Percentiles rank a stretch among this genome's conserved stretches.
These are phyloP conservation scores for Termitomyces sp. DNA, from an alignment of 768 basidiomycete species.

Conservation along the genomic window DNA sequence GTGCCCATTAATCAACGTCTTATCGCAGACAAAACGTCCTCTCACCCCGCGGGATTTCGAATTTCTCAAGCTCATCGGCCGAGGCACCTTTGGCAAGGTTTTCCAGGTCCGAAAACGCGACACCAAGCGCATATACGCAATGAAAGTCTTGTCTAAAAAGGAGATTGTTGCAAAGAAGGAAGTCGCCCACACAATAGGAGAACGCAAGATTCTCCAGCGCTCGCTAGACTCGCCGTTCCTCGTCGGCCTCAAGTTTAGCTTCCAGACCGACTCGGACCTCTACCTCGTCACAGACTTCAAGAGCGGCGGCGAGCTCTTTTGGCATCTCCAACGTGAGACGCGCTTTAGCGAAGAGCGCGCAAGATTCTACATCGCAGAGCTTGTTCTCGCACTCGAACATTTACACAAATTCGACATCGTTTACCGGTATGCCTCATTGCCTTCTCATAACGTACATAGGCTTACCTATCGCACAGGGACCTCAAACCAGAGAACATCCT, in stretches of 20 bases:
- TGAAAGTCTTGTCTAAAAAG: constrained; percentile 98
- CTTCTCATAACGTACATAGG: not conserved
- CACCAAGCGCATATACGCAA: constrained; percentile 98
- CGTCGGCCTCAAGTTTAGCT: constrained; percentile 96
- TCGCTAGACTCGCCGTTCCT: constrained; percentile 94
- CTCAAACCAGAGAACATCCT: constrained; percentile 99
- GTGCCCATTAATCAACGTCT: constrained; percentile 12
- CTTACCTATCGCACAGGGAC: constrained; percentile 47
- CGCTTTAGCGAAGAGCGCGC: constrained; percentile 91
- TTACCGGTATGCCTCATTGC: constrained; percentile 55
- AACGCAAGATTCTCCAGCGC: constrained; percentile 95
- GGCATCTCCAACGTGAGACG: constrained; percentile 96
- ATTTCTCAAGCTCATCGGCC: constrained; percentile 97
- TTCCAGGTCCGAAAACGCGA: constrained; percentile 99
- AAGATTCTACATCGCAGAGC: constrained; percentile 94
- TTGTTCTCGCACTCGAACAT: constrained; percentile 93
- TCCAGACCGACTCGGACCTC: constrained; percentile 93
- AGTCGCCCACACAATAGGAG: constrained; percentile 98
- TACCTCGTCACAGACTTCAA: constrained; percentile 99
- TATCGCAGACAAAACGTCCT: constrained; percentile 67
- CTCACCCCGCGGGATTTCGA: constrained; percentile 96
- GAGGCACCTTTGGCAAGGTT: constrained; percentile 96
- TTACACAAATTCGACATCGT: constrained; percentile 98
- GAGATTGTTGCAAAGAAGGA: constrained; percentile 99
- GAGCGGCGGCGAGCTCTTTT: constrained; percentile 96